Evolutionary conservation across 23 red algal genomes (phyloP), one percentile per base, ranked within the genome.

Genomic region (Gracilaria caudata): DNA sequence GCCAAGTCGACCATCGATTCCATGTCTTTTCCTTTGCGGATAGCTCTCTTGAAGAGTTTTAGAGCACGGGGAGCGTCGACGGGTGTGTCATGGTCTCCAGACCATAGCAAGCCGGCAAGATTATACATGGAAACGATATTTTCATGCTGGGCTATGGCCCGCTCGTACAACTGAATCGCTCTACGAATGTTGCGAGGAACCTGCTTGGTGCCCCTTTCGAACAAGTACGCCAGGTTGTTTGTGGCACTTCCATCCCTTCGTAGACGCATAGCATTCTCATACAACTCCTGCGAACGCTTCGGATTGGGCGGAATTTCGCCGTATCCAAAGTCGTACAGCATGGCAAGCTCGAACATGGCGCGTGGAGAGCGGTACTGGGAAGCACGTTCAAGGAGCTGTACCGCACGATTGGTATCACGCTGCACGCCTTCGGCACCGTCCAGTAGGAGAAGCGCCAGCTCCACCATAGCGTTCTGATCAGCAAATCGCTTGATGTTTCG

Each of bases 1-100:
- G 81, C 81, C 81, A 85, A n/a, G 37, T 85, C 60, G 1, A 85
- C 63, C 81, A 85, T 85, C 13, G 81, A 64, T 28, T 64, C 44
- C 38, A 83, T 14, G 39, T 64, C 40, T 24, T 83, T 23, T 7
- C 55, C 79, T 46, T 83, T 46, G 0, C 26, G 1, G 55, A 83
- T 66, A 2, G 79, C 79, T 41, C 56, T 63, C 33, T 47, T 30
- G 41, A 56, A 83, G 19, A 83, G 79, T 33, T 65, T 65, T 9
- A 83, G 44, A 64, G 79, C 79, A 12, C 79, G 55, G 8, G 40
- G 53, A 3, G 55, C 56, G 55, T 83, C 79, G 25, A 46, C 33
- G 0, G 43, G 28, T 5, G 53, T 46, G 23, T 57, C 79, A 28
- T 83, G 24, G 23, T 49, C 60, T 10, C 79, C 79, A 64, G 38